Evolutionary conservation across 1,284 basidiomycete genomes (phyloP).

Genomic region (Boletus sp.): DNA sequence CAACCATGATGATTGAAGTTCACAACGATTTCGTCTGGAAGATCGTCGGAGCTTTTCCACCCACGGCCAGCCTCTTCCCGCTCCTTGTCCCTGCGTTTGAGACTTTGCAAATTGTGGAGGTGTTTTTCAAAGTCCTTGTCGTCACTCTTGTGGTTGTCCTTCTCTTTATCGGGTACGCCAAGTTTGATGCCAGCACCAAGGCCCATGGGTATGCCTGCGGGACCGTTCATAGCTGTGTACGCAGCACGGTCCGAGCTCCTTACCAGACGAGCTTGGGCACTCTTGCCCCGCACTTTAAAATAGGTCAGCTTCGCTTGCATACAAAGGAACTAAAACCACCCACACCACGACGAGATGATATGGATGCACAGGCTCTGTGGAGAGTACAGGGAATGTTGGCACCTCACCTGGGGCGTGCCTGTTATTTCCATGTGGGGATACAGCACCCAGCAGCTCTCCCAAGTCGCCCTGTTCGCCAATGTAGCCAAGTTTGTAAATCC

Average conservation of each 20-base stretch:
- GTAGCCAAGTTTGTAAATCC: background rate
- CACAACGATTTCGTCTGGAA: slow-evolving; percentile 34
- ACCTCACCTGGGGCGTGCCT: slow-evolving; percentile 25
- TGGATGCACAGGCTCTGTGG: slow-evolving; percentile 56
- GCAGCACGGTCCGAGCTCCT: background rate
- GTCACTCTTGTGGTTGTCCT: slow-evolving; percentile 39
- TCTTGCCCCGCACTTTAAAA: slow-evolving; percentile 71
- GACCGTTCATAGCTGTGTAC: slow-evolving; percentile 4
- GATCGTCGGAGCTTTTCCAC: slow-evolving; percentile 36
- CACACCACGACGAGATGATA: slow-evolving; percentile 80
- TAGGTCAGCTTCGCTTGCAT: slow-evolving; percentile 14
- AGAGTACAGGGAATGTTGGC: slow-evolving; percentile 46
- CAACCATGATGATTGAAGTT: slow-evolving; percentile 47
- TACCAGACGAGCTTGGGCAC: slow-evolving; percentile 70
- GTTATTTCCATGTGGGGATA: slow-evolving; percentile 47
- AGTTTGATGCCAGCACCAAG: slow-evolving; percentile 73
- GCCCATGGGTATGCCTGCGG: slow-evolving; percentile 66
- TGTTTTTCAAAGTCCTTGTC: slow-evolving; percentile 37
- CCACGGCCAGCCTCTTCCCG: slow-evolving; percentile 33
- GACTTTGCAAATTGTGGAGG: slow-evolving; percentile 23
- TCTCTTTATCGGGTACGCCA: slow-evolving; percentile 45
- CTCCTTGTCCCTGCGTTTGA: slow-evolving; percentile 36
- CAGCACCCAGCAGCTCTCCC: slow-evolving; percentile 66
- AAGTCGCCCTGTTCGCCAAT: slow-evolving; percentile 58
- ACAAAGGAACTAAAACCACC: slow-evolving; percentile 28